Percentiles rank a stretch among this genome's conserved stretches.
Evolutionary conservation across 116 monocot species (phyloP).

Genomic region (Posidonia oceanica): DNA sequence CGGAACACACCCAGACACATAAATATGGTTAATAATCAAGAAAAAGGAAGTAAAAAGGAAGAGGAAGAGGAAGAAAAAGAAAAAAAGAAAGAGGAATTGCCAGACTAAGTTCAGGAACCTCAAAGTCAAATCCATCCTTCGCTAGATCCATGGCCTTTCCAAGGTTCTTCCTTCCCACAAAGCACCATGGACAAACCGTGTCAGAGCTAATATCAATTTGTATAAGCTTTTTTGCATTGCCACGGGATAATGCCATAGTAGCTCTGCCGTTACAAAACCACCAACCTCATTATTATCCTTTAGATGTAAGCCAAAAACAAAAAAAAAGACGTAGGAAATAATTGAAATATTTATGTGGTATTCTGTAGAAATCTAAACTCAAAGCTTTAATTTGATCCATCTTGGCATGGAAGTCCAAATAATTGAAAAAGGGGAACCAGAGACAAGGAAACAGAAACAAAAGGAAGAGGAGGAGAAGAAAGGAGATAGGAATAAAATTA

Average conservation of each 20-base stretch:
- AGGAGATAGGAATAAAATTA: no score
- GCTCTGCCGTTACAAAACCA: no score
- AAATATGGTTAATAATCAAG: neutral
- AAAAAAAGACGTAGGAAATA: no score
- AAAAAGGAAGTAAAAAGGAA: neutral
- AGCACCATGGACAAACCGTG: conserved; percentile 90
- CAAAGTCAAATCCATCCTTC: conserved; percentile 68
- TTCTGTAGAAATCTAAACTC: no score
- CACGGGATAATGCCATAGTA: conserved; percentile 1
- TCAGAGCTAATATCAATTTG: conserved; percentile 79
- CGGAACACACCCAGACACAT: neutral
- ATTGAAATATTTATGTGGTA: no score
- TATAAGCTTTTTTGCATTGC: conserved; percentile 40
- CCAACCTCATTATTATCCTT: no score
- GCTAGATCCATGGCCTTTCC: conserved; percentile 63
- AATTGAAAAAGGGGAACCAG: no score
- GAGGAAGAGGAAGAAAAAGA: neutral
- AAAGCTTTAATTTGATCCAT: no score
- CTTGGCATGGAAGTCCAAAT: no score
- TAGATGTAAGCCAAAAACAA: no score
- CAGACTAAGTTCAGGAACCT: conserved; percentile 33
- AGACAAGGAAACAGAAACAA: no score
- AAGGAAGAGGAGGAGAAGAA: no score
- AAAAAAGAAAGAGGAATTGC: neutral
- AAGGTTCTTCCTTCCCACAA: conserved; percentile 87